A percentile compares a stretch with the other conserved stretches of the same genome.
Conservation (phyloP, 352 stramenopile genomes). For the Poterioochromonas sp. region DNA sequence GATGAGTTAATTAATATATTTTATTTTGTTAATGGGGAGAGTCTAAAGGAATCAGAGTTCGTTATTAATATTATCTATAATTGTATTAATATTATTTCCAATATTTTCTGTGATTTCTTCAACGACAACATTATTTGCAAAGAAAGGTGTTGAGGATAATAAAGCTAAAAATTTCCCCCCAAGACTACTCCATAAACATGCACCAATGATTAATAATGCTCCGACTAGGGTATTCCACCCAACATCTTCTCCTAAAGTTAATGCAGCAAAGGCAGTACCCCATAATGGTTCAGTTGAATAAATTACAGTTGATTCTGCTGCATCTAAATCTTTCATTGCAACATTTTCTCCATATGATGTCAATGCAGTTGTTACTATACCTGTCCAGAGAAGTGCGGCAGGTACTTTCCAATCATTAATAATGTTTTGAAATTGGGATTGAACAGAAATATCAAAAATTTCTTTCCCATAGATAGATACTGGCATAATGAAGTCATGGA, state of each 20-base stretch:
- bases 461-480: neutral
- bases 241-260: neutral
- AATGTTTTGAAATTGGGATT: neutral
- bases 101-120: too few relatives aligned
- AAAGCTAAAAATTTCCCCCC: neutral
- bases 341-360: neutral
- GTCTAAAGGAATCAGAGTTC: too few relatives aligned
- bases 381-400: neutral
- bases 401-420: neutral
- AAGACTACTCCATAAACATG: neutral
- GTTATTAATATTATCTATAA: too few relatives aligned
- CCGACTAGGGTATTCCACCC: neutral
- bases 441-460: neutral
- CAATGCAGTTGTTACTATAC: neutral
- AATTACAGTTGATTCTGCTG: neutral
- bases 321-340: neutral
- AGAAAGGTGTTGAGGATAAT: neutral
- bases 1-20: too few relatives aligned
- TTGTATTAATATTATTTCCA: too few relatives aligned
- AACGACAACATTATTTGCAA: too few relatives aligned
- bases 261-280: neutral
- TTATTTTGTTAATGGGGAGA: too few relatives aligned
- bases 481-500: neutral
- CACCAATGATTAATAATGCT: neutral
- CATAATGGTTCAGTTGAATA: conserved; percentile 4